A percentile compares a stretch with the other conserved stretches of the same genome.
phyloP scores from a whole-genome alignment of 2,329 filamentous ascomycete genomes.

The Colletotrichum melonis region DNA sequence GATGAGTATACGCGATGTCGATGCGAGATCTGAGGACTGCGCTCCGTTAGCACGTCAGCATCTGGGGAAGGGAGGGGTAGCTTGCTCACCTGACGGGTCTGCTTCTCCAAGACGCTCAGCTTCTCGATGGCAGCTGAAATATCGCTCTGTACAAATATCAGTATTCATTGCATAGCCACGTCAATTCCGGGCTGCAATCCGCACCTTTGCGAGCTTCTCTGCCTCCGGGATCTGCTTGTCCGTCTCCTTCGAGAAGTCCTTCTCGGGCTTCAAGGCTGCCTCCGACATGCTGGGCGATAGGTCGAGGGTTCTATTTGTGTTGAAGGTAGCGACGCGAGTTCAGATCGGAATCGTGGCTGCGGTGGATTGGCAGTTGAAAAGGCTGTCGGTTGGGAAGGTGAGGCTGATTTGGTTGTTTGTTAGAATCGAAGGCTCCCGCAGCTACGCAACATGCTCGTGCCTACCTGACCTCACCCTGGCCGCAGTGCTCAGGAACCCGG shows the following conservation, averaged over 20 bases:
- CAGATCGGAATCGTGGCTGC: not conserved
- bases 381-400: constrained; percentile 15
- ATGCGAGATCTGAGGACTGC: constrained; percentile 93
- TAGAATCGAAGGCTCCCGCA: constrained; percentile 29
- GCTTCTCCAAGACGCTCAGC: constrained; percentile 91
- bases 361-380: not conserved
- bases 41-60: constrained; percentile 40
- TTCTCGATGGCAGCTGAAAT: constrained; percentile 92
- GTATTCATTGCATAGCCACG: not conserved
- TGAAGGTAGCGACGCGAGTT: not conserved
- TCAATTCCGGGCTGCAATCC: constrained; percentile 21
- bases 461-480: constrained; percentile 35
- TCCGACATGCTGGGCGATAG: constrained; percentile 76
- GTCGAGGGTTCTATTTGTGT: not conserved
- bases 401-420: constrained; percentile 32
- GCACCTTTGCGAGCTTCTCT: constrained; percentile 87
- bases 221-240: constrained; percentile 92
- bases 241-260: constrained; percentile 98
- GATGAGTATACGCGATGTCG: constrained; percentile 89
- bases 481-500: constrained; percentile 22
- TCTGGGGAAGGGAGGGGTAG: constrained; percentile 22
- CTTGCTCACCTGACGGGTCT: constrained; percentile 85
- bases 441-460: constrained; percentile 38
- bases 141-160: constrained; percentile 66
- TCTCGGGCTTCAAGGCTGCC: constrained; percentile 89